Base-by-base conservation (phyloP, 164 flowering plant genomes). In the Vitis amurensis region DNA sequence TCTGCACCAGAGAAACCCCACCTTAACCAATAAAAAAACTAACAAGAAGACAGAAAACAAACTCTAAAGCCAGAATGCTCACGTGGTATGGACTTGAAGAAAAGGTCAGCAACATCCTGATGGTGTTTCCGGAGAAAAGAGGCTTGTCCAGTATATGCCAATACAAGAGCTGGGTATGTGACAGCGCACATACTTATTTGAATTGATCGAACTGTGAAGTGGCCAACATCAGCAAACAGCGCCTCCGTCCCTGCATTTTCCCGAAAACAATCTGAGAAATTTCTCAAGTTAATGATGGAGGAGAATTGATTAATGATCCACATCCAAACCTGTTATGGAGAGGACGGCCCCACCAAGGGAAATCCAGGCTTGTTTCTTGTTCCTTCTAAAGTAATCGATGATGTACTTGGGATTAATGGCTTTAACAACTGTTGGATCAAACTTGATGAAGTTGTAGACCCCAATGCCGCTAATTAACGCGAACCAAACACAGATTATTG, bases 41-140 rank as follows among this genome's bases (percentile, higher is more conserved):
- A 31, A 31, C 44, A 31, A 31, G 44, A 31, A 31, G 44, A 31
- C 4, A 31, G 4, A 31, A 31, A 31, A 6, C 44, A 4, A 6
- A 31, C 44, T 31, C 44, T 31, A 31, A 31, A 6, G 44, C 44
- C 44, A 31, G 44, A 31, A 31, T 31, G 16, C 7, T 61, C 17
- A 72, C 74, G 6, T 65, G 76, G 68, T 4, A 83, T 77, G 10
- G 90, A 82, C 68, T 70, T 74, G 61, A 75, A 89, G 71, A 89
- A 89, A 11, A 87, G 61, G 3, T 86, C 74, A 0, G 23, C 17
- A 2, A 82, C 88, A 30, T 66, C 58, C 0, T 67, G 53, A 7
- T n/a, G 68, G 66, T 86, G 74, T 66, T 83, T 71, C 2, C 82
- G 80, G 31, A 89, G 89, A 61, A 70, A 89, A 0, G 90, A 70